Base-by-base conservation (phyloP, 2,329 filamentous ascomycete species). In the Scedosporium dehoogii region DNA sequence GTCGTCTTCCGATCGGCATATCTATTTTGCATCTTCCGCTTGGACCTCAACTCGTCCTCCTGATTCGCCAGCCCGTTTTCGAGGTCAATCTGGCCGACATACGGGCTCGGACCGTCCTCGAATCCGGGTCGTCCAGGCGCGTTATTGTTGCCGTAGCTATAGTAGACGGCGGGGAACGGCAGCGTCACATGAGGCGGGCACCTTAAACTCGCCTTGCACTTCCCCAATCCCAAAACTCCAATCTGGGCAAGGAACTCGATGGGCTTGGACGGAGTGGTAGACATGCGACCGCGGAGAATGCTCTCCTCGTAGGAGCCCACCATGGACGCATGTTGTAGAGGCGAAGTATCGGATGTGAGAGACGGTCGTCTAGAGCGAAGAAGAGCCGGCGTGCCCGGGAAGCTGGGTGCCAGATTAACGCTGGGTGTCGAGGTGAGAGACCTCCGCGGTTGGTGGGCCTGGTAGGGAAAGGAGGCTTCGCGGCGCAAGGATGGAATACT, bases 301-400 rank as follows among this genome's bases (percentile, higher is more conserved):
- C 92, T 97, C 75, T 99, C 94, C 74, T 99, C 94, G 68, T 97
- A 99, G 1, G 93, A 97, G 2, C 94, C 94, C 2, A 97, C 93
- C 89, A 99, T 96, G 3, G 92, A 92, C 7, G 93, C 92, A 73
- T 96, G 91, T 63, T 93, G 90, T 29, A 94, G 78, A 3, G 91
- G 88, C 2, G 91, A 91, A 2, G 80, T 77, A 56, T 96, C 92
- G 0, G 88, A 86, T 16, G 84, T 82, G 56, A 90, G 78, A 0
- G 92, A 97, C 0, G 88, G 86, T 7, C 84, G 78, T 53, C 91
- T 81, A 2, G 85, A 78, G 3, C 81, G 79, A 7, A 82, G 69
- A 55, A 81, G 74, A 0, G 75, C 74, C 1, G 82, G 79, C 4
- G 80, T 80, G 59, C 83, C 79, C 16, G 84, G 78, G 76, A 70